A percentile compares a stretch with the other conserved stretches of the same genome.
Conservation (phyloP, 306 rosid genomes). For the Cucurbita pepo region DNA sequence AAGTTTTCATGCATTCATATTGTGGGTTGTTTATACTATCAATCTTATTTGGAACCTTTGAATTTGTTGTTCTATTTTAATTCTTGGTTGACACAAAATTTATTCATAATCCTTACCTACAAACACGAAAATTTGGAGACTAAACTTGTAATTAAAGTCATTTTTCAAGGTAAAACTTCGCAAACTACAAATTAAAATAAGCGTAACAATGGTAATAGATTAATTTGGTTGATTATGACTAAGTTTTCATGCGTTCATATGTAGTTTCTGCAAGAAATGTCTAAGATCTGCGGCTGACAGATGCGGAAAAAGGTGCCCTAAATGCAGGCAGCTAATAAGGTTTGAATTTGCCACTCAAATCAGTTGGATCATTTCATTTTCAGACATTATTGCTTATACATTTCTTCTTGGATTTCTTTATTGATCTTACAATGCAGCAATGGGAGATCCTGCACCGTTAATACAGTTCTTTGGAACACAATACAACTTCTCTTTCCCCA, state of each 20-base stretch:
- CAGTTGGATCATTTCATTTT: background rate
- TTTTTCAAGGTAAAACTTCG: too few relatives aligned
- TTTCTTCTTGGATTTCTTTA: background rate
- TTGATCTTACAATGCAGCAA: conserved; percentile 36
- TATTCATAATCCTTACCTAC: background rate
- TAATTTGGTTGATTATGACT: too few relatives aligned
- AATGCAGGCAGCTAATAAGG: conserved; percentile 84
- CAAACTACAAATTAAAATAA: too few relatives aligned
- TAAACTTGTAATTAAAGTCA: too few relatives aligned
- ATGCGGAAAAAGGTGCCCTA: conserved; percentile 90
- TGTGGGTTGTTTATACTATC: too few relatives aligned
- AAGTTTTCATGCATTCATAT: too few relatives aligned
- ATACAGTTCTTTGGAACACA: conserved; percentile 96
- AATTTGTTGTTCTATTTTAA: background rate
- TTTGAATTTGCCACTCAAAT: conserved; percentile 13
- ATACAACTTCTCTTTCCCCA: conserved; percentile 84
- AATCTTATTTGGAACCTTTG: too few relatives aligned
- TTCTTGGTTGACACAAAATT: background rate
- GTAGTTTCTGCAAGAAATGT: conserved; percentile 82
- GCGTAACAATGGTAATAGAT: too few relatives aligned
- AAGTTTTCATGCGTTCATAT: background rate
- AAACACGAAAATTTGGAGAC: background rate
- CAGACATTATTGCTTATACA: background rate
- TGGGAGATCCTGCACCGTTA: conserved; percentile 76
- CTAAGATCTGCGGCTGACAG: conserved; percentile 75